phyloP scores from a whole-genome alignment of 2,329 filamentous ascomycete genomes.

The Aureobasidium namibiae region DNA sequence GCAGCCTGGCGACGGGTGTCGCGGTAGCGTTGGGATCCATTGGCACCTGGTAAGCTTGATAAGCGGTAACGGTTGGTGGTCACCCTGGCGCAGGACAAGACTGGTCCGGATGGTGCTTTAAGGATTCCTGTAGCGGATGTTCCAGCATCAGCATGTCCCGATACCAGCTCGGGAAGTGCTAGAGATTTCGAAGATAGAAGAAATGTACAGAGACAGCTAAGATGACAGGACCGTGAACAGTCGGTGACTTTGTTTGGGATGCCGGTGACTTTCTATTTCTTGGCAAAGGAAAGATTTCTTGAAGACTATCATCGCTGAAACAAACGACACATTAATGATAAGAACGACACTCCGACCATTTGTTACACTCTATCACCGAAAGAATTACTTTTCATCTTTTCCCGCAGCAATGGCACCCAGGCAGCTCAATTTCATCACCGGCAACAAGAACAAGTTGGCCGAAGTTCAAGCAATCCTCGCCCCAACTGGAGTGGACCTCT shows the following conservation, averaged over 20 bases:
- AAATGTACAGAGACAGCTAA: neutral
- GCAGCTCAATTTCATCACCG: slow-evolving; percentile 85
- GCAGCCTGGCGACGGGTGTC: neutral
- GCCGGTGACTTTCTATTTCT: neutral
- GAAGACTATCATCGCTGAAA: neutral
- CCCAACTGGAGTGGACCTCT: slow-evolving; percentile 56
- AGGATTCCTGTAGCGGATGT: neutral
- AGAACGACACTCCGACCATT: neutral
- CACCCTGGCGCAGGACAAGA: neutral
- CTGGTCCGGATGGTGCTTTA: neutral
- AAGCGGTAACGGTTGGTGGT: neutral
- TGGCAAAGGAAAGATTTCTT: slow-evolving; percentile 7
- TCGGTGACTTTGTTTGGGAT: neutral
- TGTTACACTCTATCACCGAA: neutral
- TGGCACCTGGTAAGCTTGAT: neutral
- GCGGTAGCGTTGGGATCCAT: neutral
- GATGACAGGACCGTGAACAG: neutral
- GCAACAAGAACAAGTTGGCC: slow-evolving; percentile 86
- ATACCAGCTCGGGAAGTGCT: neutral
- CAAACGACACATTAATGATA: neutral
- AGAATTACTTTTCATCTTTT: neutral
- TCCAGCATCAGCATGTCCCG: neutral
- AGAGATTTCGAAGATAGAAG: neutral
- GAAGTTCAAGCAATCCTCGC: slow-evolving; percentile 84
- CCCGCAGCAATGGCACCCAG: slow-evolving; percentile 33